Conservation (phyloP, 192 early-diverging fungal species). For the Phycomyces blakesleeanus region DNA sequence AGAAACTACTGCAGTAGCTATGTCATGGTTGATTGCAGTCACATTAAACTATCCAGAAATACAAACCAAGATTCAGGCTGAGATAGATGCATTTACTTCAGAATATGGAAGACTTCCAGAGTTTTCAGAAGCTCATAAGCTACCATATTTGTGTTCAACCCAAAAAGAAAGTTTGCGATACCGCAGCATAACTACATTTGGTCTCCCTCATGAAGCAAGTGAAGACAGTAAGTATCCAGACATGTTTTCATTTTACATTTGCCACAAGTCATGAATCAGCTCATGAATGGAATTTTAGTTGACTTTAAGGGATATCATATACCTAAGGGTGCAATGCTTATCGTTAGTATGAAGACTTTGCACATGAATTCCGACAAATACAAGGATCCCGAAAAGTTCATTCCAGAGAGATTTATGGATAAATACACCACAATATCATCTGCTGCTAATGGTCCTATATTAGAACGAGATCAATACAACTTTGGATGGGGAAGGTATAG, state of each 20-base stretch:
- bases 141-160: constrained; percentile 16
- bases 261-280: too few relatives aligned
- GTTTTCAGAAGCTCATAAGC: background rate
- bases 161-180: constrained; percentile 23
- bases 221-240: constrained; percentile 15
- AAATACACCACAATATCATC: background rate
- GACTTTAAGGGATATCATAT: too few relatives aligned
- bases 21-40: constrained; percentile 12
- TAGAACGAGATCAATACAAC: constrained; percentile 2
- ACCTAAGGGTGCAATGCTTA: too few relatives aligned
- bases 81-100: constrained; percentile 13
- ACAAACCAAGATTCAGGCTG: constrained; percentile 9
- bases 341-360: too few relatives aligned
- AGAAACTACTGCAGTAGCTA: constrained; percentile 11
- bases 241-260: too few relatives aligned
- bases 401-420: constrained; percentile 5
- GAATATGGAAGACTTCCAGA: constrained; percentile 1
- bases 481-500: constrained; percentile 8
- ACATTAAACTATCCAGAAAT: constrained; percentile 15
- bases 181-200: constrained; percentile 2
- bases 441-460: background rate
- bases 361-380: too few relatives aligned
- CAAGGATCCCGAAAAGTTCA: constrained; percentile 1
- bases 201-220: constrained; percentile 5
- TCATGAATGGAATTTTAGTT: background rate